Base-by-base conservation (phyloP, 768 basidiomycete genomes). In the Amyloporia xantha region DNA sequence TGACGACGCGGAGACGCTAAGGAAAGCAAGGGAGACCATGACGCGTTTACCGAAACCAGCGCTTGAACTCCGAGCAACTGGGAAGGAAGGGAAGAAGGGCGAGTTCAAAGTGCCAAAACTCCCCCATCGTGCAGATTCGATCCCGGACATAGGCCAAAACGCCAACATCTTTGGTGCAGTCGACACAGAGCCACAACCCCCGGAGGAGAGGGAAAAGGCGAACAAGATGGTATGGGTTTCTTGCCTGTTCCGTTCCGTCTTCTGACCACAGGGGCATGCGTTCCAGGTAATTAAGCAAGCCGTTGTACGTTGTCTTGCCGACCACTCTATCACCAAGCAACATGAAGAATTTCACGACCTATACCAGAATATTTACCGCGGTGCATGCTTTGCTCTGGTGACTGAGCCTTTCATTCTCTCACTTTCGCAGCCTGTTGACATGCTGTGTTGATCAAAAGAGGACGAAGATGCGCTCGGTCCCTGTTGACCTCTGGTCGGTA, bases 221-320 rank as follows among this genome's bases (percentile, higher is more conserved):
- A 86, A 85, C 59, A 86, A 81, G 62, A 73, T 72, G 52, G 84
- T 85, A 53, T 56, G 54, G 20, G 23, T n/a, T 23, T 30, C 7
- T 3, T n/a, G 4, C 43, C 19, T n/a, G 10, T n/a, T n/a, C 35
- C 23, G 4, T 44, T 20, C n/a, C 15, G 10, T 19, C 20, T 36
- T 26, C 21, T 25, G 41, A 10, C 35, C 17, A n/a, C 20, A 19
- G 50, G 13, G 5, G 19, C 24, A 20, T 43, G 17, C 10, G 0
- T 23, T 6, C 3, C 45, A 73, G 75, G 59, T 66, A 36, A 55
- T 77, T 21, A 76, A 76, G 62, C 67, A 64, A 44, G 55, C 66
- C 20, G 62, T 70, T 6, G 67, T 67, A 7, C 64, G 58, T 6
- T 61, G 59, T 27, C 64, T 74, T 1, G 45, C 57, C 2, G 50